Evolutionary conservation across 2,329 filamentous ascomycete genomes (phyloP), one percentile per base, ranked within the genome.

Genomic region (Tetracladium maxilliforme): DNA sequence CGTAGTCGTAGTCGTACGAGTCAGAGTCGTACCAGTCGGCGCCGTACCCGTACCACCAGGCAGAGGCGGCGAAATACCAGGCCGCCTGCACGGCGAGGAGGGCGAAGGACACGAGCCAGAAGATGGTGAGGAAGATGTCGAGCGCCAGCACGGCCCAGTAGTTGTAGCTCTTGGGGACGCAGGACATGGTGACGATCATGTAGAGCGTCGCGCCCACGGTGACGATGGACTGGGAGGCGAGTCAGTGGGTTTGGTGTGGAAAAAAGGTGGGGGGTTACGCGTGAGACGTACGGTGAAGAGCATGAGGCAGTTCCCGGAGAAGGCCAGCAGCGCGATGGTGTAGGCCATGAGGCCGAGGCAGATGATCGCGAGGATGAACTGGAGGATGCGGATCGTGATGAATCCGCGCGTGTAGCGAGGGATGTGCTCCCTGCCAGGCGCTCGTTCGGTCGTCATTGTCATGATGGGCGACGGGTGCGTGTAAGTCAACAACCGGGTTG

Each of bases 81-180:
- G n/a, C n/a, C n/a, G n/a, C n/a, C n/a, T n/a, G n/a, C n/a, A n/a
- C n/a, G n/a, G n/a, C n/a, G n/a, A n/a, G n/a, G n/a, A n/a, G n/a
- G n/a, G n/a, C n/a, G 18, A 19, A 19, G n/a, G 18, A 19, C 9
- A 19, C 20, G 18, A 64, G 44, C 65, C 64, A 71, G 41, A 70
- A 60, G 28, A 70, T 30, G 26, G 61, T 39, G 16, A 62, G 52
- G 29, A 61, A 51, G 12, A 61, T 51, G 33, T 70, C 64, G 19
- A 70, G 45, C 13, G 47, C 48, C 4, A 70, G 42, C 6, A 62
- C 48, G 14, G 58, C 58, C 55, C 61, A 67, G 43, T 61, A 61
- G 42, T 69, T 70, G 43, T 60, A 66, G 12, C 50, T 36, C 3
- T 41, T 41, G n/a, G 52, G 48, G 1, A 45, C 38, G 13, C 46